These are phyloP conservation scores for Helminthosporium solani DNA, from an alignment of 2,329 filamentous ascomycete genomes.

Conservation along the genomic window DNA sequence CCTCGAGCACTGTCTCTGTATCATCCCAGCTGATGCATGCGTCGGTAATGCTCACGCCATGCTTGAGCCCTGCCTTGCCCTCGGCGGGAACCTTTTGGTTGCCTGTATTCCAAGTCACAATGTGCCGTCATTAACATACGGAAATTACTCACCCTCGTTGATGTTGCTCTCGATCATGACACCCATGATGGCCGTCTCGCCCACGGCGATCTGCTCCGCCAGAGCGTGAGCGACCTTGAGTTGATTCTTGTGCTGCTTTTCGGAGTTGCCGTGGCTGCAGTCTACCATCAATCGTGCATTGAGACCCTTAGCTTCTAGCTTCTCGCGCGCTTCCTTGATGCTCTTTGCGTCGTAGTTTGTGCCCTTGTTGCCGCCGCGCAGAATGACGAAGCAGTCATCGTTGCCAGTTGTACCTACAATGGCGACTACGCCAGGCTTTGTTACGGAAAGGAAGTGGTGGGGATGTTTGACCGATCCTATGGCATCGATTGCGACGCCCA, in stretches of 20 bases:
- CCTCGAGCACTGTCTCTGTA: conserved; percentile 75
- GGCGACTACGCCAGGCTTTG: conserved; percentile 91
- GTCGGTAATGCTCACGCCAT: conserved; percentile 96
- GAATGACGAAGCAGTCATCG: conserved; percentile 94
- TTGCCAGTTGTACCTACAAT: conserved; percentile 95
- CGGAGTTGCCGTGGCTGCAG: conserved; percentile 94
- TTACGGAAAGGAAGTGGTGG: conserved; percentile 96
- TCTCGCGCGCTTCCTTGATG: conserved; percentile 79
- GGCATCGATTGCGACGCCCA: conserved; percentile 89
- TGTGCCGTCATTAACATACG: not conserved
- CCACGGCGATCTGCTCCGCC: conserved; percentile 79
- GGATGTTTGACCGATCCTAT: conserved; percentile 90
- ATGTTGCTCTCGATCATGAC: conserved; percentile 99
- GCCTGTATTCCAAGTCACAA: conserved; percentile 49
- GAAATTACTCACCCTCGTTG: conserved; percentile 69
- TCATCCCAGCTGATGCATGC: conserved; percentile 95
- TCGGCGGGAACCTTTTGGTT: conserved; percentile 89
- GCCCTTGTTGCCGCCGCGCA: conserved; percentile 87
- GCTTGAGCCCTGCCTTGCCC: conserved; percentile 80
- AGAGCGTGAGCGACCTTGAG: conserved; percentile 83
- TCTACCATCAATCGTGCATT: conserved; percentile 88
- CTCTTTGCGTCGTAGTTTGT: conserved; percentile 90
- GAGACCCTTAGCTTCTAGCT: conserved; percentile 72
- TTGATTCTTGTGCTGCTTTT: conserved; percentile 97
- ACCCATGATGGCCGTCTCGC: conserved; percentile 87